Percentiles rank a stretch among this genome's conserved stretches.
Conservation (phyloP, 768 basidiomycete species). For the Boletellus ananas region DNA sequence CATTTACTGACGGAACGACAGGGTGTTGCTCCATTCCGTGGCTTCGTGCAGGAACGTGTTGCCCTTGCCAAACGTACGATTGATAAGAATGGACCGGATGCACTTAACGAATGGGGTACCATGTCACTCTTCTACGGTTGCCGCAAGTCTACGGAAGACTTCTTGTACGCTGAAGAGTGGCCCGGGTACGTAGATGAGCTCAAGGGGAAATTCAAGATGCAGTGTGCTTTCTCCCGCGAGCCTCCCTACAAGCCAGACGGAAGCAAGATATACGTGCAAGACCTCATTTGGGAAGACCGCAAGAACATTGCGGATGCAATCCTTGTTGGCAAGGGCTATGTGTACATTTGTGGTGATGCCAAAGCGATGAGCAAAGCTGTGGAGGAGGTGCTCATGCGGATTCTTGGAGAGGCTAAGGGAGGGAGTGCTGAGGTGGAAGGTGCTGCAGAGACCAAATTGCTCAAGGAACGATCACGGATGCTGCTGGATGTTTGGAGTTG, state of each 20-base stretch:
- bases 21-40: slow-evolving; percentile 99
- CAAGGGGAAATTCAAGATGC: slow-evolving; percentile 86
- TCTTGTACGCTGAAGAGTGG: slow-evolving; percentile 96
- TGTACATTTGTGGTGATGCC: slow-evolving; percentile 96
- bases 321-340: slow-evolving; percentile 91
- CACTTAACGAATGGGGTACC: slow-evolving; percentile 91
- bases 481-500: slow-evolving; percentile 90
- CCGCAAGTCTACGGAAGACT: slow-evolving; percentile 84
- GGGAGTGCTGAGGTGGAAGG: slow-evolving; percentile 87
- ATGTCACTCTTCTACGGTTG: slow-evolving; percentile 97
- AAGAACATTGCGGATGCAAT: slow-evolving; percentile 84
- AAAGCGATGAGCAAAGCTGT: slow-evolving; percentile 96
- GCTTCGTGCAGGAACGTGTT: slow-evolving; percentile 97
- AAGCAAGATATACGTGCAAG: slow-evolving; percentile 98
- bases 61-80: slow-evolving; percentile 91
- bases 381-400: slow-evolving; percentile 79
- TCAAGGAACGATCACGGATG: slow-evolving; percentile 91
- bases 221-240: slow-evolving; percentile 88
- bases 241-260: slow-evolving; percentile 83
- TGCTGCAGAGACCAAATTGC: slow-evolving; percentile 83
- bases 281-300: slow-evolving; percentile 85
- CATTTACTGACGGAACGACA: slow-evolving; percentile 30
- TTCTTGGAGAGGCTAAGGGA: slow-evolving; percentile 92
- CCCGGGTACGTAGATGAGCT: slow-evolving; percentile 80
- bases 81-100: slow-evolving; percentile 93